Conservation (phyloP, 331 rosid species). For the Saraca asoca region DNA sequence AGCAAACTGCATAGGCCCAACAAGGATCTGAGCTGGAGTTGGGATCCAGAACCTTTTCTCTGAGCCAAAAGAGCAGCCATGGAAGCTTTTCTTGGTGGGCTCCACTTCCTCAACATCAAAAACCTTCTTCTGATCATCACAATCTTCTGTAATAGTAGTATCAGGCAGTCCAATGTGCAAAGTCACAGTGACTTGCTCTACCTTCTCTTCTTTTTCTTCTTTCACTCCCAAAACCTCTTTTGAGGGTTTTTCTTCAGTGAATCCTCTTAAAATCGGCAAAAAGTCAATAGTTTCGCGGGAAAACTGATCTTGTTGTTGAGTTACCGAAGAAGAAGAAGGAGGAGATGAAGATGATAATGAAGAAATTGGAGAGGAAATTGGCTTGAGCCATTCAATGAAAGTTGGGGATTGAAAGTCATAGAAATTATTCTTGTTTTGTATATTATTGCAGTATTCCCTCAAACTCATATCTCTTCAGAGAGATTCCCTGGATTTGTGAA, state of each 20-base stretch:
- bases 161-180: conserved; percentile 84
- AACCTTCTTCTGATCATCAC: conserved; percentile 33
- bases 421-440: conserved; percentile 41
- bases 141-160: conserved; percentile 11
- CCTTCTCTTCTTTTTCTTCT: conserved; percentile 56
- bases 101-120: conserved; percentile 39
- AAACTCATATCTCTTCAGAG: conserved; percentile 64
- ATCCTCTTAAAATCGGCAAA: conserved; percentile 59
- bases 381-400: conserved; percentile 95
- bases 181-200: conserved; percentile 63
- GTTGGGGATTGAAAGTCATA: conserved; percentile 57
- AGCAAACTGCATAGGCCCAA: conserved; percentile 95
- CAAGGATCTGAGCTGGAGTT: conserved; percentile 88
- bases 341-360: conserved; percentile 28
- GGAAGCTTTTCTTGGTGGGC: conserved; percentile 36
- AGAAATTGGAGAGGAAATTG: conserved; percentile 50
- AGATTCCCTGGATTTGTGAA: conserved; percentile 33
- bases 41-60: conserved; percentile 94
- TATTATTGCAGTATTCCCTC: conserved; percentile 42
- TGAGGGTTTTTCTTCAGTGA: conserved; percentile 28
- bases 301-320: conserved; percentile 28
- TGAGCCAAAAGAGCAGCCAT: conserved; percentile 43
- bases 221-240: conserved; percentile 47
- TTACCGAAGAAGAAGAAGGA: conserved; percentile 28
- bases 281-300: conserved; percentile 48